Conservation (phyloP, 2,329 filamentous ascomycete species). For the Aspergillus candidus region DNA sequence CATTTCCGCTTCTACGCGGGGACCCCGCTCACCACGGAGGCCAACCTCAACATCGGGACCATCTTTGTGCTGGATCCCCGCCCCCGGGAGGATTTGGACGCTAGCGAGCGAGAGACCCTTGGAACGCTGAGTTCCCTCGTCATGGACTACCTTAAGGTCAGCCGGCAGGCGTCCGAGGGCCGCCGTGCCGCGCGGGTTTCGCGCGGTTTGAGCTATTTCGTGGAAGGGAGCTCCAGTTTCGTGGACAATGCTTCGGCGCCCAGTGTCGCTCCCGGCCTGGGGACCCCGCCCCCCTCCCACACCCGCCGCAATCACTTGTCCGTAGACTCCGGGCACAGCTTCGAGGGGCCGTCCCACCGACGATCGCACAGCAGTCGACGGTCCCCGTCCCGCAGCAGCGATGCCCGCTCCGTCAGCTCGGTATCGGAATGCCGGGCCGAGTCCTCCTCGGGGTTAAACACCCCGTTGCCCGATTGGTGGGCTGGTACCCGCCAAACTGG, state of each 20-base stretch:
- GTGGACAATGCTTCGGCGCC: slow-evolving; percentile 24
- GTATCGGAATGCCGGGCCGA: slow-evolving; percentile 24
- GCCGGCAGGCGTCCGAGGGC: slow-evolving; percentile 49
- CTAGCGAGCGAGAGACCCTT: slow-evolving; percentile 44
- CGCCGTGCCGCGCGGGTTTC: slow-evolving; percentile 49
- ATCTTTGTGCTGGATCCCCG: slow-evolving; percentile 55
- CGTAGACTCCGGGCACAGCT: slow-evolving; percentile 17
- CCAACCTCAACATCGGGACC: slow-evolving; percentile 54
- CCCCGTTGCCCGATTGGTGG: slow-evolving; percentile 29
- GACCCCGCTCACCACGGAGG: slow-evolving; percentile 56
- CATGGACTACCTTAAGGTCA: slow-evolving; percentile 55
- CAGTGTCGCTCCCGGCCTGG: slow-evolving; percentile 14
- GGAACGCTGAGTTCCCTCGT: slow-evolving; percentile 52
- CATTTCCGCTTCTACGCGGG: slow-evolving; percentile 50
- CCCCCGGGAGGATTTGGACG: slow-evolving; percentile 44
- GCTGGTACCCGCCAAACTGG: slow-evolving; percentile 22
- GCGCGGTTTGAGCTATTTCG: slow-evolving; percentile 50
- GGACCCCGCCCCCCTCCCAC: slow-evolving; percentile 18
- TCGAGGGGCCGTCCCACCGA: slow-evolving; percentile 14
- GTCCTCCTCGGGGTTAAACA: slow-evolving; percentile 21
- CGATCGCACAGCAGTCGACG: slow-evolving; percentile 21
- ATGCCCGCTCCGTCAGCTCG: slow-evolving; percentile 21
- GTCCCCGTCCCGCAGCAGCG: slow-evolving; percentile 10
- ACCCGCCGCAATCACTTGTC: slow-evolving; percentile 20
- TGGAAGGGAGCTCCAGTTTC: slow-evolving; percentile 46